Percentiles rank a stretch among this genome's conserved stretches.
phyloP scores from a whole-genome alignment of 2,329 filamentous ascomycete genomes.

The Pyrenophora tritici-repentis region DNA sequence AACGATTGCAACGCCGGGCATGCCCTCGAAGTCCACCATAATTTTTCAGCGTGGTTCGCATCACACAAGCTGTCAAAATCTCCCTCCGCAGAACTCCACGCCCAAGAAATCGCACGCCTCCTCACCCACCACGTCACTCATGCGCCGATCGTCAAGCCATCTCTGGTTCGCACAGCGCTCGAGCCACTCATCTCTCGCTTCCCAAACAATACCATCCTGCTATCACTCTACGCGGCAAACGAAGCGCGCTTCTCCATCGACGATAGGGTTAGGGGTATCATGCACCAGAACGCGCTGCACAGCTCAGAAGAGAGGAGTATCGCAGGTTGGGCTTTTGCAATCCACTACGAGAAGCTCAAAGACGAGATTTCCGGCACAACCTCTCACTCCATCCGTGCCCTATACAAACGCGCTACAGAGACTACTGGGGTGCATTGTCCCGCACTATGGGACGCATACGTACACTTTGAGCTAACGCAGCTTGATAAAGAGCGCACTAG shows the following conservation, averaged over 20 bases:
- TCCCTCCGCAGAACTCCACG: constrained; percentile 63
- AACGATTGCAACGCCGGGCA: constrained; percentile 39
- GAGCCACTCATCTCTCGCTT: constrained; percentile 65
- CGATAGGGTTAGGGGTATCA: constrained; percentile 73
- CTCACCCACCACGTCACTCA: constrained; percentile 68
- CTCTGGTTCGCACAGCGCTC: constrained; percentile 66
- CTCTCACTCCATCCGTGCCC: constrained; percentile 57
- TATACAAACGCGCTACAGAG: constrained; percentile 60
- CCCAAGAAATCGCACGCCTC: constrained; percentile 71
- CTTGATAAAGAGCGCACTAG: constrained; percentile 17
- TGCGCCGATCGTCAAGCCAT: constrained; percentile 69
- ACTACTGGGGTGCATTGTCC: constrained; percentile 36
- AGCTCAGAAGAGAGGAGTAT: constrained; percentile 44
- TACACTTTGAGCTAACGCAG: constrained; percentile 39
- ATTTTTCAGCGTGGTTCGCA: constrained; percentile 29
- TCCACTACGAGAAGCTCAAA: constrained; percentile 60
- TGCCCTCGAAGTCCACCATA: constrained; percentile 47
- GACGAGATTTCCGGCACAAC: constrained; percentile 50
- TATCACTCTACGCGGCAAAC: constrained; percentile 74
- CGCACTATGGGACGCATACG: constrained; percentile 39
- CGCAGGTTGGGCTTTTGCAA: constrained; percentile 59
- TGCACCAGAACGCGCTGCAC: constrained; percentile 53
- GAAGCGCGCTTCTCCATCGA: constrained; percentile 73
- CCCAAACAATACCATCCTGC: constrained; percentile 76
- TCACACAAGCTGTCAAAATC: constrained; percentile 25